Base-by-base conservation (phyloP, 345 rosid species). In the Syzygium oleosum region DNA sequence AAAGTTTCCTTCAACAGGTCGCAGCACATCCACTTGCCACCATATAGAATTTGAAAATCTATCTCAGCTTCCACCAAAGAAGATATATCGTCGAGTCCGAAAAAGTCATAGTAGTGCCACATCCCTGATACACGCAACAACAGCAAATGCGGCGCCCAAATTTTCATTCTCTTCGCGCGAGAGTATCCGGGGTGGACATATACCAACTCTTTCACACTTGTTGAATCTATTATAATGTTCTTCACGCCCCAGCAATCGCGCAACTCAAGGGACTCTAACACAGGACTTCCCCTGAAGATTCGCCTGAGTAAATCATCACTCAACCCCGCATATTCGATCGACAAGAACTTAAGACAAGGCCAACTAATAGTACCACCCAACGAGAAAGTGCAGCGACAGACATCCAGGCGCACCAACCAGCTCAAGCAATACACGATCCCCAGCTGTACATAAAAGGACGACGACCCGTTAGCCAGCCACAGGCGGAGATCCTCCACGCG, bases 401-500 rank as follows among this genome's bases (percentile, higher is more conserved):
- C 63, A 1, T 58, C 65, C 7, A 25, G 0, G n/a, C 61, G 3
- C 63, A 58, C 65, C 65, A 25, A 13, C 29, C 0, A 58, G 12
- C 1, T 58, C 29, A 58, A 58, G 29, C 65, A 4, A 58, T 58
- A 58, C 29, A 58, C 25, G 29, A 58, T 0, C 12, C 25, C 63
- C 63, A 29, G 29, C 63, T 25, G 63, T 5, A 1, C 0, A 1
- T 4, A 25, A 11, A 58, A 23, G 14, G 0, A 4, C 29, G 0
- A 0, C 63, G 14, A 23, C 1, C 25, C 13, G n/a, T 23, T 4
- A 5, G 29, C 3, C 13, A 58, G 1, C 29, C 63, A 27, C 63
- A 58, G 14, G 63, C 25, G 25, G n/a, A 58, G 29, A 9, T 58
- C 63, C 6, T 58, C 63, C 63, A 10, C 63, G 0, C 9, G 85